phyloP scores from a whole-genome alignment of 305 asterid species.

The Striga hermonthica region DNA sequence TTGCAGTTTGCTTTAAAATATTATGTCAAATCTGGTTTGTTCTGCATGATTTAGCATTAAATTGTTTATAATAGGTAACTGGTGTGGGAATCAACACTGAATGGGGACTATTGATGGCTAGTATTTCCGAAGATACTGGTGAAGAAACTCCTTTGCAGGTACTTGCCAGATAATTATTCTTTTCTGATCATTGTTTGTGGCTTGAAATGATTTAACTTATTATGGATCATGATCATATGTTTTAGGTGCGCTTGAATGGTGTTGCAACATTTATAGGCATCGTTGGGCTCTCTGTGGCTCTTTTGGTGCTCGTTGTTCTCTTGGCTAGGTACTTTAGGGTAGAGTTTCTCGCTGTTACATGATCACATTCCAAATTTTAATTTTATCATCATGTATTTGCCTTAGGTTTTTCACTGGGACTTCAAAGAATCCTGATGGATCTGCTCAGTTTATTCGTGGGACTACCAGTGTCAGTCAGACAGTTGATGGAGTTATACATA shows the following conservation, averaged over 20 bases:
- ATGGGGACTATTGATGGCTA: conserved; percentile 98
- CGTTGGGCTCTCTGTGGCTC: conserved; percentile 89
- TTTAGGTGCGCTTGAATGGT: conserved; percentile 93
- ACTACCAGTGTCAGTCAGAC: conserved; percentile 49
- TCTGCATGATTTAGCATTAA: neutral
- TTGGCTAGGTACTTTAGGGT: conserved; percentile 54
- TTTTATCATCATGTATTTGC: conserved; percentile 23
- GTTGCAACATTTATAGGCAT: conserved; percentile 92
- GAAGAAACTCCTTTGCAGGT: conserved; percentile 99
- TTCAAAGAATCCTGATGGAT: conserved; percentile 68
- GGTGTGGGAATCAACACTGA: conserved; percentile 96
- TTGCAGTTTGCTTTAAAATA: neutral
- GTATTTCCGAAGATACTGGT: conserved; percentile 92
- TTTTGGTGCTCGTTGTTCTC: conserved; percentile 67
- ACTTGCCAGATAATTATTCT: conserved; percentile 14
- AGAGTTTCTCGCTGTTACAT: conserved; percentile 12
- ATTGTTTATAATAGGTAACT: conserved; percentile 57
- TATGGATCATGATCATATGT: conserved; percentile 33
- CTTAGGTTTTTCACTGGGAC: conserved; percentile 81
- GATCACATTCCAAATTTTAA: conserved; percentile 22
- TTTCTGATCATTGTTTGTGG: conserved; percentile 12
- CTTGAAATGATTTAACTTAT: conserved; percentile 12
- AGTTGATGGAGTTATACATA: conserved; percentile 68
- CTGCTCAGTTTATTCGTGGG: conserved; percentile 71
- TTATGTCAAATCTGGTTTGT: neutral